These are phyloP conservation scores for Talaromyces islandicus DNA, from an alignment of 2,329 filamentous ascomycete species.

Conservation along the genomic window DNA sequence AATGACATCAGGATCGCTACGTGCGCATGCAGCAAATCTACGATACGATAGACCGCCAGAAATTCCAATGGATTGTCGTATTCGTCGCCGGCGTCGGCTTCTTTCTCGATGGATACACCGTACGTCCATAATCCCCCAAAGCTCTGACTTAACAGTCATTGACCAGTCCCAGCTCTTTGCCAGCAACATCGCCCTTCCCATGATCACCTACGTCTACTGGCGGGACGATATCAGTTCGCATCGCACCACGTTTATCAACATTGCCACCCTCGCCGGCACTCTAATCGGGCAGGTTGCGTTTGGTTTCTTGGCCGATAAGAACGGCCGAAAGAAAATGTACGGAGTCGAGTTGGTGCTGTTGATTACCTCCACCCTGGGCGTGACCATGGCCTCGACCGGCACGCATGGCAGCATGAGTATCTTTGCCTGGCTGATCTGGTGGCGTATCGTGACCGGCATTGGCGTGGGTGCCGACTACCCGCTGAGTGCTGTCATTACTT, in stretches of 20 bases:
- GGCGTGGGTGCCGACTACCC: slow-evolving; percentile 66
- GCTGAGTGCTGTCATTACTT: slow-evolving; percentile 60
- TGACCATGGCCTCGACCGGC: slow-evolving; percentile 42
- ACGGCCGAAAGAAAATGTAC: slow-evolving; percentile 47
- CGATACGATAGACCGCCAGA: slow-evolving; percentile 39
- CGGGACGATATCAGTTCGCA: slow-evolving; percentile 27
- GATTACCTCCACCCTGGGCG: slow-evolving; percentile 41
- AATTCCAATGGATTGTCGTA: slow-evolving; percentile 39
- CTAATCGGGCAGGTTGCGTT: slow-evolving; percentile 44
- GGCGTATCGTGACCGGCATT: slow-evolving; percentile 44
- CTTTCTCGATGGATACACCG: slow-evolving; percentile 44
- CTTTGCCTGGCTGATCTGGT: slow-evolving; percentile 42
- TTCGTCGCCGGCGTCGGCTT: slow-evolving; percentile 46
- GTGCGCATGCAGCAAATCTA: slow-evolving; percentile 40
- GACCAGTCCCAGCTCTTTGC: slow-evolving; percentile 37
- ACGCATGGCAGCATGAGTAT: slow-evolving; percentile 39
- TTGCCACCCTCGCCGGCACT: slow-evolving; percentile 42
- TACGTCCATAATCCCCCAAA: slow-evolving; percentile 11
- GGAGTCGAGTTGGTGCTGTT: slow-evolving; percentile 45
- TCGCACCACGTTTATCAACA: slow-evolving; percentile 37
- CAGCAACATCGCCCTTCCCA: slow-evolving; percentile 46
- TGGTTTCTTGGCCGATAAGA: slow-evolving; percentile 42
- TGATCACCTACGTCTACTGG: slow-evolving; percentile 46
- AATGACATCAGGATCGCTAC: slow-evolving; percentile 30
- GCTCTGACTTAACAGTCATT: not conserved